Evolutionary conservation across 2,329 filamentous ascomycete genomes (phyloP), one percentile per base, ranked within the genome.

Genomic region (Ambrosiella beaveri): DNA sequence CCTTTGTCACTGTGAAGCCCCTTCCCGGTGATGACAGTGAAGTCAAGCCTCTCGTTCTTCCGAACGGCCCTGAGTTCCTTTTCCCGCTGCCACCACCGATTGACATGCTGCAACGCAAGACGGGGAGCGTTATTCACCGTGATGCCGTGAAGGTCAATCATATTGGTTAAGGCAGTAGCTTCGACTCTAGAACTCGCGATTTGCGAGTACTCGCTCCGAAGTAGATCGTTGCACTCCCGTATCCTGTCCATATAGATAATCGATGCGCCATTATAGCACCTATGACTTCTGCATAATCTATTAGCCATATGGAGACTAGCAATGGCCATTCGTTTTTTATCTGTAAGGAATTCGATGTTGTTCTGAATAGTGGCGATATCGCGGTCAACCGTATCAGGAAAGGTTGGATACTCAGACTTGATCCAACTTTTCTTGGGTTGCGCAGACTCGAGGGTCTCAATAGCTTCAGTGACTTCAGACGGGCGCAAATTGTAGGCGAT

Each of bases 71-170:
- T 57, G 58, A 13, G 44, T 41, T 47, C 19, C 57, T 35, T 15
- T 53, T 44, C 45, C 51, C 39, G 47, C 3, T 53, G 50, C 90
- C 89, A 96, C 91, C 91, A 97, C 8, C 67, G 67, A 62, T 78
- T 74, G 0, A 86, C 84, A 41, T 76, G 77, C 52, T 82, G 75
- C 37, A 78, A 76, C 1, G 86, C 82, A 62, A 96, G 95, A 2
- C 86, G 76, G 37, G 89, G 81, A 1, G 86, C 91, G 67, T 95
- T 86, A 54, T 81, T 74, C 1, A 96, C 89, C 50, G 77, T 82
- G 4, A 95, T 81, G 5, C 88, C 88, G 67, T 97, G 91, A 35
- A 97, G 73, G 68, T 97, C 91, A 7, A 94, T 73, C 17, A 75
- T 72, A 1, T 70, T 73, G 1, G 67, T 61, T 0, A 40, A 19